Evolutionary conservation across 345 rosid genomes (phyloP).

Genomic region (Populus pruinosa): DNA sequence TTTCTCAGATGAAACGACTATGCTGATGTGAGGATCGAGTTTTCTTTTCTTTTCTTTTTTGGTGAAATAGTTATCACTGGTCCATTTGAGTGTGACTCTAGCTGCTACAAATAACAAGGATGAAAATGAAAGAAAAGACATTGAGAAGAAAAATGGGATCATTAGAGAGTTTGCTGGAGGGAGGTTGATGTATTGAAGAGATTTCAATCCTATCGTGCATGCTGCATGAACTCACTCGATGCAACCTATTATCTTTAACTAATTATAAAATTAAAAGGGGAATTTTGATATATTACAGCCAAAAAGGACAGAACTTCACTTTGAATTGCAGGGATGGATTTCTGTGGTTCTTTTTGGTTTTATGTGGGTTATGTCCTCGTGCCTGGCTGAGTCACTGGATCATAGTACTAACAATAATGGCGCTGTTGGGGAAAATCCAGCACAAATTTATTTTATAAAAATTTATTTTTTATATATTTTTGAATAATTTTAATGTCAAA

Average conservation of each 20-base stretch:
- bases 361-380: background rate
- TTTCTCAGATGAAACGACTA: slow-evolving; percentile 24
- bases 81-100: slow-evolving; percentile 36
- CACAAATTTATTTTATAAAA: too few species aligned
- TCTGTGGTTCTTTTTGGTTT: background rate
- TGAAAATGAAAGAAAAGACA: background rate
- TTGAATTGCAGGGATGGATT: slow-evolving; percentile 11
- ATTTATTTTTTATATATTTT: too few species aligned
- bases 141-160: background rate
- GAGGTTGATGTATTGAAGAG: slow-evolving; percentile 10
- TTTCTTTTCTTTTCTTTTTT: background rate
- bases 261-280: too few species aligned
- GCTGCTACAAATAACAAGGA: slow-evolving; percentile 23
- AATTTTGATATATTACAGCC: too few species aligned
- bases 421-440: too few species aligned
- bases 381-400: background rate
- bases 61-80: slow-evolving; percentile 7
- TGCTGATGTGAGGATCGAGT: slow-evolving; percentile 17
- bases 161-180: background rate
- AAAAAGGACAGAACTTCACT: too few species aligned
- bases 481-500: background rate
- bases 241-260: background rate
- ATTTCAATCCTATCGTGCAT: background rate
- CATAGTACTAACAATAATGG: too few species aligned
- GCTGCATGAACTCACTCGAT: background rate